Evolutionary conservation across 192 early-diverging fungal species (phyloP), one percentile per base, ranked within the genome.

Genomic region (Mortierella claussenii): DNA sequence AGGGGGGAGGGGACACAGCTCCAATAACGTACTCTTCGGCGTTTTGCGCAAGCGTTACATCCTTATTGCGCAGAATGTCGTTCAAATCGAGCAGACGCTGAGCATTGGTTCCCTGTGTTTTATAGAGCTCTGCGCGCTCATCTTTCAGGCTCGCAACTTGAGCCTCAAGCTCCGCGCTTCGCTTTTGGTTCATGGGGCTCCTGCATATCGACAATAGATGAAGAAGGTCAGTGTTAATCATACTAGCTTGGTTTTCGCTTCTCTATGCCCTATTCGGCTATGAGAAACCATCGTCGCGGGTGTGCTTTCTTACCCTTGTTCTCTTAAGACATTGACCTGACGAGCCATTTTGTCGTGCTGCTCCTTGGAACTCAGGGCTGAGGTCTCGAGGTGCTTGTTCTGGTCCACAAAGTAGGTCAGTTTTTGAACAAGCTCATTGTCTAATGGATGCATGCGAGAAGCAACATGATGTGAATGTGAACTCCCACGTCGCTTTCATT

Each of bases 21-120:
- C n/a, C 26, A 73, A 62, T 42, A 63, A 76, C 85, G 75, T 87
- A 89, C 95, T 94, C 90, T 74, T 87, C 87, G 49, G 81, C 71
- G 56, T 89, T 68, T 21, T 71, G 71, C 44, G 85, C 85, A 12
- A 87, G 70, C 13, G 57, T 81, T 21, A 87, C 87, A 51, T 93
- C 89, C 33, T 83, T 64, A 3, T 57, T 68, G 48, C 93, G 83
- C 55, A 90, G 69, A 32, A 89, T 69, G 69, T 99, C 96, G 69
- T 92, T 94, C 64, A 97, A 81, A 56, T 91, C 89, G 42, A 99
- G 76, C 32, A 99, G 65, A 47, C 93, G 78, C 67, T 97, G 96
- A n/a, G 95, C 94, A 80, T 97, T 96, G n/a, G 85, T 85, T 28
- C 91, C 91, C 63, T 97, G 94, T 18, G 90, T 89, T 67, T 93